phyloP scores from a whole-genome alignment of 306 rosid species.

The Trifolium fragiferum region DNA sequence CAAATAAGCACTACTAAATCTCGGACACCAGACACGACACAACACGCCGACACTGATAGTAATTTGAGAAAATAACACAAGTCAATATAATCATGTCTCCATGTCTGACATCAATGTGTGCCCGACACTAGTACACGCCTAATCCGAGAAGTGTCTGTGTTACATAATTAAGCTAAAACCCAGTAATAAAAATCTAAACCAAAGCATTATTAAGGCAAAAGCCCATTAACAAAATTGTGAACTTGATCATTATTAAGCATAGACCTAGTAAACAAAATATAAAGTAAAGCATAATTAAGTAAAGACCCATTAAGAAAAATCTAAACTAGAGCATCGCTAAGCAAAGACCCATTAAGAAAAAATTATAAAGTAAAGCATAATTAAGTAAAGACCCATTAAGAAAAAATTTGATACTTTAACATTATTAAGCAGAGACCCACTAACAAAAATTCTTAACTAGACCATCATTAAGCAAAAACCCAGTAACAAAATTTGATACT shows the following conservation, averaged over 20 bases:
- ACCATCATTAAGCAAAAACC: constrained; percentile 30
- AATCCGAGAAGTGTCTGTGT: too few relatives aligned
- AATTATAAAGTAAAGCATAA: too few relatives aligned
- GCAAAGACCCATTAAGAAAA: constrained; percentile 28
- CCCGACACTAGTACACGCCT: too few relatives aligned
- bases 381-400: background rate
- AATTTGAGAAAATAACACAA: too few relatives aligned
- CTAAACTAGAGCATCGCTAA: constrained; percentile 16
- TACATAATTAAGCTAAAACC: too few relatives aligned
- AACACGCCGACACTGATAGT: too few relatives aligned
- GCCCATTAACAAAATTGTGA: background rate
- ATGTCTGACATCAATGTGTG: too few relatives aligned
- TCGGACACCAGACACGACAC: too few relatives aligned
- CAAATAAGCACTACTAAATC: background rate
- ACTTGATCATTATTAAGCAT: background rate
- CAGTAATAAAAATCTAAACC: too few relatives aligned
- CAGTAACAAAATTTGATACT: constrained; percentile 36
- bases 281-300: constrained; percentile 12
- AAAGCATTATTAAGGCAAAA: background rate
- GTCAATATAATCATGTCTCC: too few relatives aligned
- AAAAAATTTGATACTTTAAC: constrained; percentile 36
- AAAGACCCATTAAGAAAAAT: constrained; percentile 30
- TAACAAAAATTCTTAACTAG: constrained; percentile 26
- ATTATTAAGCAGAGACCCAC: constrained; percentile 1
- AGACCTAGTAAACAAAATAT: too few relatives aligned